Conservation (phyloP, 208 protist genomes). For the Naegleria gruberi region DNA sequence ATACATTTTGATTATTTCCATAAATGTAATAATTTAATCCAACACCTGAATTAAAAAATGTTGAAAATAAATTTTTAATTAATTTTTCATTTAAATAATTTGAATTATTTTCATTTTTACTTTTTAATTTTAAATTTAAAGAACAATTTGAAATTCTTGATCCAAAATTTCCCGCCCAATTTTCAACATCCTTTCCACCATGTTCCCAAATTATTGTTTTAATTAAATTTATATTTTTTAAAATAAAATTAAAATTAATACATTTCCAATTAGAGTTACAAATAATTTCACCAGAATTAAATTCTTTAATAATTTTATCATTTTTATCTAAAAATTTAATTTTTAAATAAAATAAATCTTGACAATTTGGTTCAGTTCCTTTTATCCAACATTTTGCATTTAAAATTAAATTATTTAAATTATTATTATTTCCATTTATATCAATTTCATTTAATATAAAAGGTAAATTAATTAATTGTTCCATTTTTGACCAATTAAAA, state of each 20-base stretch:
- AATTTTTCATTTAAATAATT: background rate
- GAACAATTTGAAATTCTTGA: background rate
- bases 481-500: background rate
- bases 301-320: background rate
- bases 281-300: background rate
- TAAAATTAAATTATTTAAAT: background rate
- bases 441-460: background rate
- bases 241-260: background rate
- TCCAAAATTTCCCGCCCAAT: slow-evolving; percentile 1
- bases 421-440: background rate
- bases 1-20: background rate
- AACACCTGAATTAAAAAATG: background rate
- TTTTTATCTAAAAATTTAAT: background rate
- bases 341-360: background rate
- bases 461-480: background rate
- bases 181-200: background rate
- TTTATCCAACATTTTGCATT: background rate
- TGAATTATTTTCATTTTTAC: background rate
- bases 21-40: background rate
- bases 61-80: background rate
- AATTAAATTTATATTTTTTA: background rate
- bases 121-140: background rate
- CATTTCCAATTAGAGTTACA: background rate
- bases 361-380: slow-evolving; percentile 2
- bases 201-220: background rate